Evolutionary conservation across 305 asterid species (phyloP), one percentile per base, ranked within the genome.

Genomic region (Fraxinus sp.): DNA sequence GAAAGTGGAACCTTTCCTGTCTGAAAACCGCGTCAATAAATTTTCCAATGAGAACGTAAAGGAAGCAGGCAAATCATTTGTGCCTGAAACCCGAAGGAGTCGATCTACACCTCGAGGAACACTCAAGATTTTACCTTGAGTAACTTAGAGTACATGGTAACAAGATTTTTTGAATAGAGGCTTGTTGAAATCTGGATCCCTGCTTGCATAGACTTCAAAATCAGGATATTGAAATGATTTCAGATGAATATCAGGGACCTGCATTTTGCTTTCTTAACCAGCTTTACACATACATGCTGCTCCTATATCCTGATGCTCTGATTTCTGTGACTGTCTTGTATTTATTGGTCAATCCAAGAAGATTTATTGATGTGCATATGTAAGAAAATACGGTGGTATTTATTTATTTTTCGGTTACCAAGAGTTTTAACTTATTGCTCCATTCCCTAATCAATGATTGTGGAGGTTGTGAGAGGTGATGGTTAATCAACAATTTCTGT

Each of bases 81-180:
- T 87, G 81, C 85, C 90, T 33, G 92, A 90, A n/a, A 75, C 86
- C 71, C 89, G 80, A 44, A 82, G 92, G 83, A 89, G 92, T 77
- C 80, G 73, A 88, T 88, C 92, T 4, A 89, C 91, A 7, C 89
- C 92, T 79, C 89, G 89, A 30, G 91, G 91, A 6, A 85, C 87
- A 73, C 82, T 86, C 80, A 84, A 86, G 72, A 81, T 83, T 66
- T 86, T 66, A 66, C 36, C 74, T 66, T 66, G 86, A 89, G 24
- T 74, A 30, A 39, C 39, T 73, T 72, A 10, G 77, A 81, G 87
- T 83, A 80, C 84, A 79, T 49, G 68, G 81, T 87, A 79, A 39
- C 79, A 79, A 78, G 88, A 66, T 46, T 79, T 80, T 78, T 82
- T 26, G 88, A 84, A 83, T 86, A 84, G 76, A 80, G 24, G 9